Base-by-base conservation (phyloP, 768 basidiomycete species). In the Rhizopogon rudus region DNA sequence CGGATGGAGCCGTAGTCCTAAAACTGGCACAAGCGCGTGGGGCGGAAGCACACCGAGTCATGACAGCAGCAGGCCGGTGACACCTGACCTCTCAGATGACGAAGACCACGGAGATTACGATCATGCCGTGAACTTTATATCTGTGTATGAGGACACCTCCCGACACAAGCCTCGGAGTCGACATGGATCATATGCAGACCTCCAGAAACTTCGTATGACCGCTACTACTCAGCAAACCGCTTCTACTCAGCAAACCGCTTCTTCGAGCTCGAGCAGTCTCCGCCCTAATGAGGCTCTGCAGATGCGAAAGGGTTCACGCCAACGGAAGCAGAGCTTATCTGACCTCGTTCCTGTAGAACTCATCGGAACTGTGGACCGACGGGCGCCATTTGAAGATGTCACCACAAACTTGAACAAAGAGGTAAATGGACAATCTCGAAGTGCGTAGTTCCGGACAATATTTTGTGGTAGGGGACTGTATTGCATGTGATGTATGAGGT, bases 71-170 rank as follows among this genome's bases (percentile, higher is more conserved):
- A 73, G 85, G 45, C 74, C 84, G 17, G 79, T 74, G 40, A 88
- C 87, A 7, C 90, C 91, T 0, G 85, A 88, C 49, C 84, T 82
- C 45, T 86, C 88, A 13, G 93, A 94, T 62, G 90, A 92, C 28
- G 92, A 94, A 65, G 91, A 92, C 50, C 81, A 82, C 46, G 93
- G 91, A 40, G 93, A 96, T 71, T 95, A 95, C 67, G 93, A 96
- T 67, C 83, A 95, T 70, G 88, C 94, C 45, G 79, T 93, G 46
- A 81, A 84, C 9, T 76, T 85, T 58, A 70, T 93, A 52, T 78
- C 78, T 17, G 61, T 71, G 9, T 75, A 80, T 52, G 82, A 82
- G 53, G 80, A 81, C 51, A 64, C 65, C 54, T 59, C 60, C 57
- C 61, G 66, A 58, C 69, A 66, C 60, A 82, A 81, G 62, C 68